Conservation (phyloP, 2,329 filamentous ascomycete species). For the Fusarium mangiferae region DNA sequence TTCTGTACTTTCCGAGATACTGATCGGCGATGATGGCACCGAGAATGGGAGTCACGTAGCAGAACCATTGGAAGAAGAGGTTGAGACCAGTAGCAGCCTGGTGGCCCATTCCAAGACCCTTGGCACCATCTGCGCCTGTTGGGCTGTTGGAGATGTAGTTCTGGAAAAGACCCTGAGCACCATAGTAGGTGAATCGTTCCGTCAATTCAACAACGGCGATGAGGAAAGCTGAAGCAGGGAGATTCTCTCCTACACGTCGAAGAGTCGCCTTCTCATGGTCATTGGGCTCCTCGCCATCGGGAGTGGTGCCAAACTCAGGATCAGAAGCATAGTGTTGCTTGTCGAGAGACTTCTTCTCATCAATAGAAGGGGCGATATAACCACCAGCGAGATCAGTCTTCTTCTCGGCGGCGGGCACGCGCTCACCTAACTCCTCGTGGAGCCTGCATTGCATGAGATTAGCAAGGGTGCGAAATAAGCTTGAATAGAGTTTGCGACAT, state of each 20-base stretch:
- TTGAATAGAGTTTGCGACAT: constrained; percentile 33
- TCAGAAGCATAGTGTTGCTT: constrained; percentile 37
- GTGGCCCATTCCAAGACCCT: constrained; percentile 65
- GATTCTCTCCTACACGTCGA: constrained; percentile 63
- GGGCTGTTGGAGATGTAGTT: constrained; percentile 60
- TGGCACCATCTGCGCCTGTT: constrained; percentile 53
- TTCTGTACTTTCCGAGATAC: constrained; percentile 70
- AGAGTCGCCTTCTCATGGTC: constrained; percentile 61
- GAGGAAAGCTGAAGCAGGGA: constrained; percentile 65
- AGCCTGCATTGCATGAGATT: constrained; percentile 37
- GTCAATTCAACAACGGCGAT: constrained; percentile 66
- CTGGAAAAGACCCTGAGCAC: constrained; percentile 63
- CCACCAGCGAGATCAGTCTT: constrained; percentile 41
- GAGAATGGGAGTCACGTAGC: constrained; percentile 56
- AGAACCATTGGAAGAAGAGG: constrained; percentile 66
- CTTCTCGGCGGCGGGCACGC: constrained; percentile 34
- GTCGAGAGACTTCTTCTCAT: constrained; percentile 41
- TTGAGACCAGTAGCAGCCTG: constrained; percentile 64
- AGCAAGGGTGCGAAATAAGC: constrained; percentile 13
- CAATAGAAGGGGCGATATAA: constrained; percentile 37
- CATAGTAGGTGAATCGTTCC: constrained; percentile 70
- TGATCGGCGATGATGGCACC: constrained; percentile 67
- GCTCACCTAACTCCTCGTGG: constrained; percentile 43
- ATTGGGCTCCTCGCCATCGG: constrained; percentile 63
- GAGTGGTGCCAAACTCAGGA: constrained; percentile 45